Percentiles rank a stretch among this genome's conserved stretches.
Conservation (phyloP, 495 filamentous ascomycete species). For the Staphylotrichum longicolle region DNA sequence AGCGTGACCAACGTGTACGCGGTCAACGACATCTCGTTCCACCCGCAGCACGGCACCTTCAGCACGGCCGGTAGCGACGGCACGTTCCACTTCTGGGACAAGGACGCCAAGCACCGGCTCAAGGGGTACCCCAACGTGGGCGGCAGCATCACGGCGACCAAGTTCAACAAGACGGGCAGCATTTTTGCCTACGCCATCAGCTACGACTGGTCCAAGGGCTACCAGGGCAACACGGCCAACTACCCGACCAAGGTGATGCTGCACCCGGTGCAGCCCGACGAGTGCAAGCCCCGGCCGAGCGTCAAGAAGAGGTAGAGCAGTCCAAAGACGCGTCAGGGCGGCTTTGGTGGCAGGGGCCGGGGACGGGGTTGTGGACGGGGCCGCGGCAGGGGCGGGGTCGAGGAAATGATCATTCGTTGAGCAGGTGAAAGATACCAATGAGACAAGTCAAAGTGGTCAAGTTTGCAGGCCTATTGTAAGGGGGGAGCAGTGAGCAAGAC, state of each 20-base stretch:
- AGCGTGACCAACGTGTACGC: constrained; percentile 77
- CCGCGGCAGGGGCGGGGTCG: neutral
- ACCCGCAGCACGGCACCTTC: constrained; percentile 84
- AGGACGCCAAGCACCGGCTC: constrained; percentile 85
- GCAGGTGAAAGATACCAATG: too few species aligned
- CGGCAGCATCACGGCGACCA: constrained; percentile 76
- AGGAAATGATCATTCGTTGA: too few species aligned
- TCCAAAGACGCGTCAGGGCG: neutral
- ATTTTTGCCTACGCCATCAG: constrained; percentile 92
- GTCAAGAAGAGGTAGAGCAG: constrained; percentile 41
- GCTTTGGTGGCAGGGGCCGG: neutral
- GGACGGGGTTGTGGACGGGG: neutral
- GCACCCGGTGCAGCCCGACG: constrained; percentile 76
- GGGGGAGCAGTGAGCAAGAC: too few species aligned
- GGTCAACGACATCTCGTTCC: constrained; percentile 92
- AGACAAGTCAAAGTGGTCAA: too few species aligned
- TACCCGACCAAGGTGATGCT: constrained; percentile 87
- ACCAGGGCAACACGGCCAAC: constrained; percentile 66
- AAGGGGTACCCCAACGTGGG: constrained; percentile 89
- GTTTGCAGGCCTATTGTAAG: too few species aligned
- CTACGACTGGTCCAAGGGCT: constrained; percentile 97
- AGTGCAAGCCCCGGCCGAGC: constrained; percentile 49
- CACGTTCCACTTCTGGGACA: constrained; percentile 94
- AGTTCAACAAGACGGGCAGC: constrained; percentile 75
- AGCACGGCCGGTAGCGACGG: constrained; percentile 89